Conservation (phyloP, 495 filamentous ascomycete genomes). For the Rostrohypoxylon terebratum region DNA sequence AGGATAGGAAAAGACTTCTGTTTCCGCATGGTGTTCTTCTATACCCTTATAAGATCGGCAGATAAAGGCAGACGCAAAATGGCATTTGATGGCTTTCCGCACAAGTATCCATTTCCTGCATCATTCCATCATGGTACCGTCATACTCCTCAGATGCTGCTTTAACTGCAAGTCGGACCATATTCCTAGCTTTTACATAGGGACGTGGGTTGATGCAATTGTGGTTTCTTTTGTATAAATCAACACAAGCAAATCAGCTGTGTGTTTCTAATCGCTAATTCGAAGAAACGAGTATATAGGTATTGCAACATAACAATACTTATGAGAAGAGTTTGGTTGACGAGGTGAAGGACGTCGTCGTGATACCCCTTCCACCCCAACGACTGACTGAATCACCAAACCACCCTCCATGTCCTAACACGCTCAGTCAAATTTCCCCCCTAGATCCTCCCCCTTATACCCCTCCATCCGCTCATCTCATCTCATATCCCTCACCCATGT, state of each 20-base stretch:
- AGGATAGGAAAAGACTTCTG: constrained; percentile 43
- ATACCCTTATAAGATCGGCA: constrained; percentile 43
- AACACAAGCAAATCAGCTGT: neutral
- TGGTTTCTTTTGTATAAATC: neutral
- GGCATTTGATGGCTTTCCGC: constrained; percentile 28
- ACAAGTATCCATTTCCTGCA: neutral
- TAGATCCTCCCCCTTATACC: neutral
- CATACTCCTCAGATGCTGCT: neutral
- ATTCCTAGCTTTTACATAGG: neutral
- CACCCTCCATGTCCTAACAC: neutral
- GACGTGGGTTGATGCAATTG: neutral
- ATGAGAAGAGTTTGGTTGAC: neutral
- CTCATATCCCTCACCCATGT: neutral
- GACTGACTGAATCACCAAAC: neutral
- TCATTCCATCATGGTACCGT: neutral
- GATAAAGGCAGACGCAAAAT: constrained; percentile 38
- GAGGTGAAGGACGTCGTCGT: neutral
- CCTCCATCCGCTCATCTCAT: neutral
- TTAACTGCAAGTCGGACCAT: neutral
- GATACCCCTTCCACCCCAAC: neutral
- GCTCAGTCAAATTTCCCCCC: neutral
- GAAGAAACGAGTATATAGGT: neutral
- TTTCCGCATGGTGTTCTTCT: constrained; percentile 30
- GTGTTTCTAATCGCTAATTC: neutral
- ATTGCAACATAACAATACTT: neutral